Evolutionary conservation across 73 alveolate genomes (phyloP), one percentile per base, ranked within the genome.

Genomic region (Blepharisma stoltei): DNA sequence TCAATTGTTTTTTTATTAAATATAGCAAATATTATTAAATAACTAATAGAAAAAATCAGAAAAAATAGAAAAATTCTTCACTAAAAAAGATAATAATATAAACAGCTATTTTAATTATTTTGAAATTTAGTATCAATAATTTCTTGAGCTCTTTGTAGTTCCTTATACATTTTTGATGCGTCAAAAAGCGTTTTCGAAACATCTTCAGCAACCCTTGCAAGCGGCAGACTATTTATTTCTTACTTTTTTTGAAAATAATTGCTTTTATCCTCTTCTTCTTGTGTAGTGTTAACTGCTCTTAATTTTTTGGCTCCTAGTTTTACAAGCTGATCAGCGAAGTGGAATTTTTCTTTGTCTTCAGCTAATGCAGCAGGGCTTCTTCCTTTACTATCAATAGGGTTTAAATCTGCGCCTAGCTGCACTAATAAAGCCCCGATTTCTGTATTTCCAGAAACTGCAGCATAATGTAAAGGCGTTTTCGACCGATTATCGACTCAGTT

Each of bases 381-480:
- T 8, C 65, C 79, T 69, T 69, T 44, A 43, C 27, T 18, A 5
- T 69, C 79, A 7, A 69, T 8, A 7, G 65, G 37, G 4, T 38
- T 44, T 23, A 43, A 71, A 5, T 69, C 79, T 9, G 76, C 79
- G 1, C 65, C 65, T 38, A 69, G 80, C 27, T 44, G 11, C 20
- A 69, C 20, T 7, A 69, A 53, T 7, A 46, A n/a, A 9, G 11
- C 65, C 11, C 54, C 65, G 4, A 69, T 69, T 9, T 7, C 32
- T 14, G 27, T n/a, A 43, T 38, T 20, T 44, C 79, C 79, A 69
- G 25, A 7, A 14, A 14, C n/a, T 5, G 79, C 79, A 0, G 65
- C 79, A 43, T 69, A 69, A 43, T 69, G 79, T 69, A 69, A 69
- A 0, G 79, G 79, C 0, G 79, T 69, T 38, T 25, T 38, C 41